These are phyloP conservation scores for Croton laevigatus DNA, from an alignment of 441 rosid genomes.

Conservation along the genomic window DNA sequence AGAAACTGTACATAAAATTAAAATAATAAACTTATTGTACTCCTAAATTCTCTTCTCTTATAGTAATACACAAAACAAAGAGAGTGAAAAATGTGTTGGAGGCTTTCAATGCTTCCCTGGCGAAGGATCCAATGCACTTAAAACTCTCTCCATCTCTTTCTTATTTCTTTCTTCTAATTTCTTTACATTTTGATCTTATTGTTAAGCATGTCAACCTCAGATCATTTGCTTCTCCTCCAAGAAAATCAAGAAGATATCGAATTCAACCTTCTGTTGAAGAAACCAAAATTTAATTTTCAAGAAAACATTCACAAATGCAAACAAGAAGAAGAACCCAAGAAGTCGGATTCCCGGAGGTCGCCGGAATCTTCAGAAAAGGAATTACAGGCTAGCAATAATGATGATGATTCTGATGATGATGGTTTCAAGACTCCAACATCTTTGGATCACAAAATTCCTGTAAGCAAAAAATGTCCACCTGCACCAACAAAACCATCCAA, in stretches of 20 bases:
- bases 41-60: constrained; percentile 2
- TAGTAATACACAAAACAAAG: constrained; percentile 7
- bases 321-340: neutral
- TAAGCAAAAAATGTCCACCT: constrained; percentile 50
- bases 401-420: constrained; percentile 26
- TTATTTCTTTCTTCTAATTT: neutral
- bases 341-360: neutral
- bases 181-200: neutral
- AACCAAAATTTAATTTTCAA: constrained; percentile 12
- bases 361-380: constrained; percentile 4
- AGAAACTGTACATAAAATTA: constrained; percentile 7
- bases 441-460: constrained; percentile 53
- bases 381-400: constrained; percentile 7
- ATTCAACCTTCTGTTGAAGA: constrained; percentile 16
- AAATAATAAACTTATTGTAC: neutral
- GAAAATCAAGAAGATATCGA: constrained; percentile 30
- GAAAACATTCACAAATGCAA: no score
- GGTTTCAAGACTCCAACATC: constrained; percentile 80
- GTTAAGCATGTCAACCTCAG: constrained; percentile 26
- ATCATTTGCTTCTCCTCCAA: constrained; percentile 17
- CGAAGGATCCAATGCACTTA: constrained; percentile 42
- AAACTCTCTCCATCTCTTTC: constrained; percentile 17
- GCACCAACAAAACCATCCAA: constrained; percentile 58
- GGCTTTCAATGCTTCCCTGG: constrained; percentile 36
- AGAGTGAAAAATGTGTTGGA: constrained; percentile 31